Evolutionary conservation across 768 basidiomycete genomes (phyloP), one percentile per base, ranked within the genome.

Genomic region (Exsudoporus frostii): DNA sequence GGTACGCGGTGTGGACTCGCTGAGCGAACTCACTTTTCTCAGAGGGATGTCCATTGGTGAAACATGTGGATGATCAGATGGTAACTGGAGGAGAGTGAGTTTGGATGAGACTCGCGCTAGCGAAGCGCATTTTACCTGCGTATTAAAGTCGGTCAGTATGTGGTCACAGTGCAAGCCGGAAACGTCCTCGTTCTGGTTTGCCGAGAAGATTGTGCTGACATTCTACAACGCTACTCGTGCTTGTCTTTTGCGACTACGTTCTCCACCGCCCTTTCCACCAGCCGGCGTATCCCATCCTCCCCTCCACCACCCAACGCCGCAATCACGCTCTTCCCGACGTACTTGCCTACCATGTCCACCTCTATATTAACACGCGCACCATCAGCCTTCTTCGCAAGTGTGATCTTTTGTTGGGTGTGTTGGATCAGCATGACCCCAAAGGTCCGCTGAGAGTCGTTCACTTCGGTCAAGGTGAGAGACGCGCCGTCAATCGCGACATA

Each of bases 371-470:
- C 94, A 62, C 79, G 88, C 43, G 82, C 81, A 1, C 94, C 95
- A 1, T 88, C 68, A 3, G 62, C 59, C 70, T 98, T 99, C 55
- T 73, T 79, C 36, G 80, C 79, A 47, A 99, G 76, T 2, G 90
- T 87, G 52, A 98, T 86, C 71, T 86, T 92, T 62, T 85, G 74
- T 66, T 97, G 96, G 11, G 92, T 95, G 71, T 98, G 95, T 61
- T 83, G 83, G 71, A 99, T 95, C 59, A 99, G 82, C 95, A 98
- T 98, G 47, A 99, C 80, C 32, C 86, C 84, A 65, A 98, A 96
- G 39, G 74, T 81, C 36, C 82, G 68, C 54, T 75, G 63, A 24
- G 62, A 57, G 67, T 88, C 83, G 71, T 85, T 71, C 30, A 98
- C 92, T 29, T 74, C 74, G 0, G 94, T 98, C 62, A 99, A 61